A percentile compares a stretch with the other conserved stretches of the same genome.
These are phyloP conservation scores for Aspergillus asperescens DNA, from an alignment of 495 filamentous ascomycete genomes.

Conservation along the genomic window DNA sequence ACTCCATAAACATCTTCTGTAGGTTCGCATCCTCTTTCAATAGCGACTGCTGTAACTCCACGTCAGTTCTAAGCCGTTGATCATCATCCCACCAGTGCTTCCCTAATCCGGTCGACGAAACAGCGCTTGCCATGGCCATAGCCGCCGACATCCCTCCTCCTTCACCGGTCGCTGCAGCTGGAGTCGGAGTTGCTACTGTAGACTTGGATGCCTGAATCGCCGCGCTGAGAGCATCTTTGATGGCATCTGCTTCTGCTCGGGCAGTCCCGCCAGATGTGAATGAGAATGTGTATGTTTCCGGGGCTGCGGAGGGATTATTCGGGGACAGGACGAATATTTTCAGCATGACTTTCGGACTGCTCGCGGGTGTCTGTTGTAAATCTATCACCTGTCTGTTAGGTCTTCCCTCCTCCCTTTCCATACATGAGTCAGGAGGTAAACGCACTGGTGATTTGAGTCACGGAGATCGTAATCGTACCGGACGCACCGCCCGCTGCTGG, in stretches of 20 bases:
- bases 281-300: constrained; percentile 72
- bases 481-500: constrained; percentile 50
- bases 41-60: constrained; percentile 77
- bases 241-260: constrained; percentile 72
- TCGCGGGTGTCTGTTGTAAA: constrained; percentile 86
- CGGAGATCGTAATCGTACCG: constrained; percentile 58
- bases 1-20: constrained; percentile 75
- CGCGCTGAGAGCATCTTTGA: constrained; percentile 75
- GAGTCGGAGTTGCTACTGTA: constrained; percentile 35
- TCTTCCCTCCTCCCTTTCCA: background rate
- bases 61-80: constrained; percentile 61
- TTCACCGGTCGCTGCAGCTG: constrained; percentile 23
- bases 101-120: constrained; percentile 38
- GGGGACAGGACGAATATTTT: constrained; percentile 71
- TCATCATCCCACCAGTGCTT: constrained; percentile 70
- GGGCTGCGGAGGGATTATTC: constrained; percentile 43
- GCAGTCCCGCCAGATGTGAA: constrained; percentile 76
- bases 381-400: constrained; percentile 35
- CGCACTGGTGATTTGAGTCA: constrained; percentile 75
- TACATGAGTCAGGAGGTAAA: constrained; percentile 1
- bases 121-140: constrained; percentile 56
- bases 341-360: constrained; percentile 78
- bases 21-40: constrained; percentile 69
- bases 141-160: constrained; percentile 47
- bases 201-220: constrained; percentile 67